Percentiles rank a stretch among this genome's conserved stretches.
phyloP scores from a whole-genome alignment of 805 yeast genomes.

The Priceomyces carsonii region DNA sequence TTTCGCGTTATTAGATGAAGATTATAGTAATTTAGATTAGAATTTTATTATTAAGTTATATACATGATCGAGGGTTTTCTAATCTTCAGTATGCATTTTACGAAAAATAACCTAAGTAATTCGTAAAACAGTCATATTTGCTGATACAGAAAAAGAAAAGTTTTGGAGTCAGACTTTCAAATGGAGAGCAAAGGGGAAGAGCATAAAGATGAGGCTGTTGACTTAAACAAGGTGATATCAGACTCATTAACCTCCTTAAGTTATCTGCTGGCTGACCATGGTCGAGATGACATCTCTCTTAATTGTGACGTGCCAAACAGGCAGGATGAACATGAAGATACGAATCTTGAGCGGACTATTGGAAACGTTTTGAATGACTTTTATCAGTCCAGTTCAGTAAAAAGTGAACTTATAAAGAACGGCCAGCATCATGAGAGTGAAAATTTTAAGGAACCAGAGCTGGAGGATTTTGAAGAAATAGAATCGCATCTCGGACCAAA shows the following conservation, averaged over 20 bases:
- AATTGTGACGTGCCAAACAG: conserved; percentile 2
- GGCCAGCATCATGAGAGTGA: conserved; percentile 2
- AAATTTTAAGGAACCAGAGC: not conserved
- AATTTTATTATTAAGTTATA: too few relatives aligned
- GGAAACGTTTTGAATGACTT: conserved; percentile 40
- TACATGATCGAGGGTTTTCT: too few relatives aligned
- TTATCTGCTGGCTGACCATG: conserved; percentile 6
- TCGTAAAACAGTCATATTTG: too few relatives aligned
- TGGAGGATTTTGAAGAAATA: conserved; percentile 1
- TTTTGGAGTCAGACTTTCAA: too few relatives aligned
- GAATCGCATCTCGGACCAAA: not conserved
- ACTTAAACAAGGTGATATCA: conserved; percentile 8
- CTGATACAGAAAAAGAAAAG: too few relatives aligned
- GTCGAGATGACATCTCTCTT: conserved; percentile 1
- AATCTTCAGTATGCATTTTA: too few relatives aligned
- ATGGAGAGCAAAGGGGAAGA: too few relatives aligned
- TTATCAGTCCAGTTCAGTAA: conserved; percentile 13
- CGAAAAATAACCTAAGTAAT: too few relatives aligned
- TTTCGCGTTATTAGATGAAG: conserved; percentile 38
- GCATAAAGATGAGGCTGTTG: too few relatives aligned
- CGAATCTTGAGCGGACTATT: conserved; percentile 34
- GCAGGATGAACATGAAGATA: conserved; percentile 13
- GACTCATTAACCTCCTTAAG: conserved; percentile 10
- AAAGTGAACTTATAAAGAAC: conserved; percentile 2
- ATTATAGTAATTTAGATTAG: too few relatives aligned